Evolutionary conservation across 108 stramenopile genomes (phyloP).

Genomic region (Skeletonema grethae): DNA sequence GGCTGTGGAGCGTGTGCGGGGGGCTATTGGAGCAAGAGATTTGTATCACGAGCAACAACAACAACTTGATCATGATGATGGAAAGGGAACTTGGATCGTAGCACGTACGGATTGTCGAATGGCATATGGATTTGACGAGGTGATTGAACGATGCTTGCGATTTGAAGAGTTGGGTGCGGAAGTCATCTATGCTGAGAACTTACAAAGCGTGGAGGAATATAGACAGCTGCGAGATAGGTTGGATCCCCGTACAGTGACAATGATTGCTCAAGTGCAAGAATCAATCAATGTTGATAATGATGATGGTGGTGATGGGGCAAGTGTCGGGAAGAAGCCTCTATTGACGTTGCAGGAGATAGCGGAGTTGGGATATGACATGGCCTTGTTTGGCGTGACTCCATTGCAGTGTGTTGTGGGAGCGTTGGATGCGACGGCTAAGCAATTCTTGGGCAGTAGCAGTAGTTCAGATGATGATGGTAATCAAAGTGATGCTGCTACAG

Average conservation of each 20-base stretch:
- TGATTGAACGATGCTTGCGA: constrained; percentile 51
- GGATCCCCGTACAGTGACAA: constrained; percentile 39
- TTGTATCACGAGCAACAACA: not conserved
- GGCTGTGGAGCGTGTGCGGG: constrained; percentile 36
- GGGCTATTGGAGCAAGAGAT: constrained; percentile 51
- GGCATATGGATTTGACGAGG: constrained; percentile 60
- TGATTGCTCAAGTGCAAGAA: constrained; percentile 64
- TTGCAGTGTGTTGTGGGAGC: constrained; percentile 53
- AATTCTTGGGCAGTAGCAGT: constrained; percentile 13
- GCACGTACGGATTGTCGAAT: constrained; percentile 61
- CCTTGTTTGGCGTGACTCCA: constrained; percentile 59
- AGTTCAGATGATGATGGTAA: constrained; percentile 6
- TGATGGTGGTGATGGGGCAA: not conserved
- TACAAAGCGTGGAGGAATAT: constrained; percentile 58
- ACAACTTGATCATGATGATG: not conserved
- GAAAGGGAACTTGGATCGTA: constrained; percentile 43
- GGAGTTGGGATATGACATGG: constrained; percentile 55
- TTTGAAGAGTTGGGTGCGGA: constrained; percentile 64
- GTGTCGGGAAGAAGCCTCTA: constrained; percentile 12
- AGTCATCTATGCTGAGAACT: constrained; percentile 62
- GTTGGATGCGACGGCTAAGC: constrained; percentile 21
- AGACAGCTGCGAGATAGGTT: constrained; percentile 29
- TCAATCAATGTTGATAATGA: not conserved
- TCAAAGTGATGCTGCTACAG: constrained; percentile 10
- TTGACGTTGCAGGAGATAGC: constrained; percentile 44